phyloP scores from a whole-genome alignment of 2,329 filamentous ascomycete genomes.

The Byssothecium circinans region DNA sequence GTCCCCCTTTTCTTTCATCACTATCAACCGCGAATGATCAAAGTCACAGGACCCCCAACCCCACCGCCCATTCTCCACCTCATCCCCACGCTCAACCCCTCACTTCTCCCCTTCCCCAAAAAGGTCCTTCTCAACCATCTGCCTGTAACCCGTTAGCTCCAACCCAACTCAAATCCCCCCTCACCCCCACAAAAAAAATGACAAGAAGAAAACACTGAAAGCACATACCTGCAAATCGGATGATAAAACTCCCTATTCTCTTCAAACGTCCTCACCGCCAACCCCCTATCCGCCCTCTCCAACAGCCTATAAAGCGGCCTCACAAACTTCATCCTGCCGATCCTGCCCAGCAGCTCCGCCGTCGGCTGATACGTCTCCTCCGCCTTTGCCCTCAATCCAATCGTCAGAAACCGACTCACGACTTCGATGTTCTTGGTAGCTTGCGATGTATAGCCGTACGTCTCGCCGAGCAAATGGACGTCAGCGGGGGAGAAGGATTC shows the following conservation, averaged over 20 bases:
- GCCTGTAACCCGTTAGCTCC: constrained; percentile 15
- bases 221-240: constrained; percentile 74
- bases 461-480: constrained; percentile 70
- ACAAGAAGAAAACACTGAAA: too few species aligned
- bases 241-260: constrained; percentile 93
- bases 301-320: constrained; percentile 78
- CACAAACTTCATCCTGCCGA: constrained; percentile 97
- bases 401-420: constrained; percentile 74
- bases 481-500: constrained; percentile 65
- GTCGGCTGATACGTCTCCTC: constrained; percentile 69
- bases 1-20: too few species aligned
- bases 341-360: constrained; percentile 73
- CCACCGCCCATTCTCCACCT: too few species aligned
- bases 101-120: constrained; percentile 45
- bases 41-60: too few species aligned
- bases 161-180: neutral
- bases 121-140: constrained; percentile 84
- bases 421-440: constrained; percentile 86
- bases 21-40: too few species aligned
- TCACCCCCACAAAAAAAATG: neutral
- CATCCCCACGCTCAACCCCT: too few species aligned
- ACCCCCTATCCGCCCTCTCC: constrained; percentile 69
- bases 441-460: constrained; percentile 65
- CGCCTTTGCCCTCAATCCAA: constrained; percentile 76
- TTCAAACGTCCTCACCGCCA: constrained; percentile 82